Percentiles rank a stretch among this genome's conserved stretches.
Evolutionary conservation across 129 eudicot species (phyloP).

Genomic region (Centella asiatica): DNA sequence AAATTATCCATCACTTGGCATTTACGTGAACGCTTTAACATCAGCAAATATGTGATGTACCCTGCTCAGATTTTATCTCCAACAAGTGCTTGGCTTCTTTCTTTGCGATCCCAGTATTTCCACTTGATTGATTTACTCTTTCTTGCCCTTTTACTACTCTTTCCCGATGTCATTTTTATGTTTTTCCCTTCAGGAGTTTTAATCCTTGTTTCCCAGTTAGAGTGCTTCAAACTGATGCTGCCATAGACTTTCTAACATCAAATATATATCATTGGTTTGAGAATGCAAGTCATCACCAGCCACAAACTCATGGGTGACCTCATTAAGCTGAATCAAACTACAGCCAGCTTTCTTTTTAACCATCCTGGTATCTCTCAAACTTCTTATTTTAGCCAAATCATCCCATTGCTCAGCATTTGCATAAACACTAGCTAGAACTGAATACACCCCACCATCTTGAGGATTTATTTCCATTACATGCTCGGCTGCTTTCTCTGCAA

Average conservation of each 20-base stretch:
- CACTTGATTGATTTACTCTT: no score
- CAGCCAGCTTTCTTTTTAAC: slow-evolving; percentile 64
- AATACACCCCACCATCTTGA: slow-evolving; percentile 66
- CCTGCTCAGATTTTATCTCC: no score
- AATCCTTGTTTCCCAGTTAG: not conserved
- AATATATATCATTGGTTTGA: slow-evolving; percentile 34
- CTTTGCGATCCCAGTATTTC: no score
- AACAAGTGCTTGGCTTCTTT: no score
- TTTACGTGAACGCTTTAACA: no score
- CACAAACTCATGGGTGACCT: slow-evolving; percentile 56
- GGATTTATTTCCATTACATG: slow-evolving; percentile 47
- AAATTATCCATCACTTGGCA: no score
- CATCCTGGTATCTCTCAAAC: slow-evolving; percentile 39
- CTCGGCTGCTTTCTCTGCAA: slow-evolving; percentile 63
- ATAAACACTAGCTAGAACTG: slow-evolving; percentile 52
- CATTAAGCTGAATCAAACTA: slow-evolving; percentile 39
- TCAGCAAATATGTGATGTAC: no score
- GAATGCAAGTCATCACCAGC: slow-evolving; percentile 63
- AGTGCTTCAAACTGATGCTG: slow-evolving; percentile 38
- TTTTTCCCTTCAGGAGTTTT: not conserved
- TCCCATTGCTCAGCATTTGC: slow-evolving; percentile 72
- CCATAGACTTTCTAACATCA: slow-evolving; percentile 33
- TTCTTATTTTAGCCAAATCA: slow-evolving; percentile 50
- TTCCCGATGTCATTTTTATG: not conserved
- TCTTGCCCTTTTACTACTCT: not conserved